Base-by-base conservation (phyloP, 305 asterid species). In the Fraxinus xanthoxyloides region DNA sequence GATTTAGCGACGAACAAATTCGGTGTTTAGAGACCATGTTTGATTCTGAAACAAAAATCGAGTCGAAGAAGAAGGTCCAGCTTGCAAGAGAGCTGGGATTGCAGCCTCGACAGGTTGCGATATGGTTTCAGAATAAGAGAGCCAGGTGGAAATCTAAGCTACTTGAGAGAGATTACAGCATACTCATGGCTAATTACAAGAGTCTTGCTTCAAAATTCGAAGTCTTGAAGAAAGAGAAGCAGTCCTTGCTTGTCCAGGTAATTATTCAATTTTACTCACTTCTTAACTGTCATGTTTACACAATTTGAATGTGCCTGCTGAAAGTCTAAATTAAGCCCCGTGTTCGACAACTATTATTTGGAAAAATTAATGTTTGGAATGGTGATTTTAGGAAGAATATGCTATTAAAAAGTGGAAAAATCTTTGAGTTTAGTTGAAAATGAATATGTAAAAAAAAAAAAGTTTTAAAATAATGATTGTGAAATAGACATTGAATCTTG, bases 101-200 rank as follows among this genome's bases (percentile, higher is more conserved):
- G 32, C 93, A 89, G 80, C 94, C 90, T 3, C 86, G 90, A 5
- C 92, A 89, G 75, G 90, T 91, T 0, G 91, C 91, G 1, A 90
- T 92, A 12, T 92, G 96, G 96, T 92, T 90, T 36, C 96, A 92
- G 80, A 92, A 92, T 84, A 89, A 83, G 85, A 80, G 94, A 40
- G 96, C 96, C 0, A 81, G 93, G 4, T 89, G 93, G 90, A 92
- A 92, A 24, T 88, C 92, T 0, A 92, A 90, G 88, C 91, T 85
- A 63, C 82, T 92, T 28, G 90, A 90, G 81, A 86, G 78, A 46
- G 92, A 92, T 36, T 87, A 88, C 78, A 12, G 15, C 21, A 3
- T 67, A 0, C 67, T 92, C 23, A 7, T 80, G 38, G 74, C 89
- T 13, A 75, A 76, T 59, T 89, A 90, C 84, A 82, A 92, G 59